Base-by-base conservation (phyloP, 495 filamentous ascomycete genomes). In the Podospora pseudocomata region DNA sequence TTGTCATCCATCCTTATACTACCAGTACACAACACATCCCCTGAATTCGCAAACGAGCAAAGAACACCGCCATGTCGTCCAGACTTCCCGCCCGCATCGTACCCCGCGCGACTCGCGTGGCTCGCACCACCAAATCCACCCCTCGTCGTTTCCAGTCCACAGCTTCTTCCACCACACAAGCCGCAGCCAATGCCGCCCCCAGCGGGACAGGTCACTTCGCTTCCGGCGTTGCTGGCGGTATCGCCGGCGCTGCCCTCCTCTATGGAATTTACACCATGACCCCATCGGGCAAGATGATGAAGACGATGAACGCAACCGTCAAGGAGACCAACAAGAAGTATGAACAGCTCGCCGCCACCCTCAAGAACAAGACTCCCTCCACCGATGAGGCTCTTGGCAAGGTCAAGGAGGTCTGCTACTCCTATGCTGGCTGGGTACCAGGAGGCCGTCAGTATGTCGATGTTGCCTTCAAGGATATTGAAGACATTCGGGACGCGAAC, bases 391-490 rank as follows among this genome's bases (percentile, higher is more conserved):
- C 87, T 0, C 73, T 88, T 39, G 70, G 81, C 57, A 86, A 83
- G 80, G 77, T 91, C 65, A 82, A 83, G 67, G 77, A 85, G 55
- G 84, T 87, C 2, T 83, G 83, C 9, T 85, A 84, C 58, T 84
- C 84, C 16, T 91, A 91, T 68, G 86, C 86, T 3, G 79, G 74
- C n/a, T 88, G 87, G 79, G 83, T 92, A 39, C 89, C 89, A 4
- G 89, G 89, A n/a, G 89, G 82, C 4, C 81, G 82, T 13, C 75
- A 78, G 19, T 88, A 87, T 70, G 81, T 90, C 62, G 87, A 90
- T 71, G 76, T 77, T 2, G 83, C 81, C 2, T 91, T 92, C 73
- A 78, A 87, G 39, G 88, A 91, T 67, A 75, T 91, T 16, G 88
- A 90, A 30, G 79, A 79, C 18, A 79, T 91, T 34, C 80, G 83